Conservation (phyloP, 805 yeast genomes). For the Wilhelminamyces savonicus region DNA sequence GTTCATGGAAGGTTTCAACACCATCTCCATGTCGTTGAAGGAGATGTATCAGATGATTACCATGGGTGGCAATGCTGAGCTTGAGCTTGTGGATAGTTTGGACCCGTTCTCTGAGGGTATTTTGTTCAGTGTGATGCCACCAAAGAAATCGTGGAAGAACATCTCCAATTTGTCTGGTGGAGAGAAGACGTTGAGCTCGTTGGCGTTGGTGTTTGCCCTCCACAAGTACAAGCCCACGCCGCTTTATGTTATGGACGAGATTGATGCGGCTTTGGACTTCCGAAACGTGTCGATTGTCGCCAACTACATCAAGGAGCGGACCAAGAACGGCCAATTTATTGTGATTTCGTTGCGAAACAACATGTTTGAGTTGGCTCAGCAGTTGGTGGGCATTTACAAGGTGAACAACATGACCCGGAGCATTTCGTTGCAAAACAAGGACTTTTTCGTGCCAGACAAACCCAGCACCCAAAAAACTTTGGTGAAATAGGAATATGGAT, state of each 20-base stretch:
- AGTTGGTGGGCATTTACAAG: slow-evolving; percentile 92
- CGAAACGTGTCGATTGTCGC: slow-evolving; percentile 97
- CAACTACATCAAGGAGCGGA: slow-evolving; percentile 90
- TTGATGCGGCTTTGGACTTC: slow-evolving; percentile 97
- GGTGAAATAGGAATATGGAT: too few relatives aligned
- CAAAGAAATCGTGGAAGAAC: slow-evolving; percentile 95
- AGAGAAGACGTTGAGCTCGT: slow-evolving; percentile 89
- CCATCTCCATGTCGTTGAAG: slow-evolving; percentile 80
- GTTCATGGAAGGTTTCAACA: slow-evolving; percentile 87
- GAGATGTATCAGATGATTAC: slow-evolving; percentile 99
- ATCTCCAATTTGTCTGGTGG: slow-evolving; percentile 96
- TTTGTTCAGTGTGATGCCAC: slow-evolving; percentile 97
- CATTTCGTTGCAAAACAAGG: slow-evolving; percentile 67
- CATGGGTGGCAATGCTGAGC: slow-evolving; percentile 98
- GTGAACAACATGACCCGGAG: slow-evolving; percentile 86
- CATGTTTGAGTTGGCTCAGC: slow-evolving; percentile 95
- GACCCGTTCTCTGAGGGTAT: slow-evolving; percentile 99
- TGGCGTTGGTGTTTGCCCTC: slow-evolving; percentile 92
- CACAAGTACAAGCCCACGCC: slow-evolving; percentile 98
- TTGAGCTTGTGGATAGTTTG: slow-evolving; percentile 88
- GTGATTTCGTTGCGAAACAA: slow-evolving; percentile 93
- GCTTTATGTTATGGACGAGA: slow-evolving; percentile 96
- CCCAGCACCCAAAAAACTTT: too few relatives aligned
- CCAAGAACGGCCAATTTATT: slow-evolving; percentile 93
- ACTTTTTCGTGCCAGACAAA: too few relatives aligned